phyloP scores from a whole-genome alignment of 345 rosid genomes.

The Kandelia obovata region DNA sequence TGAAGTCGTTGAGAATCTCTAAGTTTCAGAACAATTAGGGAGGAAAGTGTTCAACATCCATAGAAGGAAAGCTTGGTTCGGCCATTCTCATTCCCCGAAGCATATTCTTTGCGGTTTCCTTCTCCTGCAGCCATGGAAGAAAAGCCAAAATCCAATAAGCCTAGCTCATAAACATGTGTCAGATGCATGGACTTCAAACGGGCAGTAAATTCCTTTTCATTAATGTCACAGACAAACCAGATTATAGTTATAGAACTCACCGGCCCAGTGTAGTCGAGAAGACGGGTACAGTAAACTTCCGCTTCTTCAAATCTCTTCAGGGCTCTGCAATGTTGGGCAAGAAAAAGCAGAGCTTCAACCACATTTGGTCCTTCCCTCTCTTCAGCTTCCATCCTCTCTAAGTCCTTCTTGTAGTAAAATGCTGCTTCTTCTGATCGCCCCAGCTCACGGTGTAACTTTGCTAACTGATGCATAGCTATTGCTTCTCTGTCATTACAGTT shows the following conservation, averaged over 20 bases:
- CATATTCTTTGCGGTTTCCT: constrained; percentile 80
- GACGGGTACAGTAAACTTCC: constrained; percentile 91
- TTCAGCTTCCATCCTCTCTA: constrained; percentile 94
- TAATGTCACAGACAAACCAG: not conserved
- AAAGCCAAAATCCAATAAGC: constrained; percentile 4
- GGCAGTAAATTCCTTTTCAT: not conserved
- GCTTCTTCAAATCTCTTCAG: constrained; percentile 82
- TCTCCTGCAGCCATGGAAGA: constrained; percentile 56
- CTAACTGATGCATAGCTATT: constrained; percentile 79
- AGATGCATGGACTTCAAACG: not conserved
- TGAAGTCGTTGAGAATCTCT: not conserved
- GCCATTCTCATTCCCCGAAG: constrained; percentile 64
- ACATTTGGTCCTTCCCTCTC: constrained; percentile 90
- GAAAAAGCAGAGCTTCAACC: constrained; percentile 84
- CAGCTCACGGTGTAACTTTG: constrained; percentile 65
- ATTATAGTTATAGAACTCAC: constrained; percentile 41
- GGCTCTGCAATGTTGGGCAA: constrained; percentile 65
- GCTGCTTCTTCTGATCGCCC: constrained; percentile 84
- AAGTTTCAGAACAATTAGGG: constrained; percentile 32
- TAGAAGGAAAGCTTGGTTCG: constrained; percentile 56
- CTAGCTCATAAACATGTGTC: constrained; percentile 3
- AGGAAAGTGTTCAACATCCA: constrained; percentile 75
- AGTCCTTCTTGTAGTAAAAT: constrained; percentile 78
- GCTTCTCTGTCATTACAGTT: constrained; percentile 84
- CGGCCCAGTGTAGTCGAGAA: constrained; percentile 85